Base-by-base conservation (phyloP, 2,329 filamentous ascomycete species). In the Apiospora pterosperma region DNA sequence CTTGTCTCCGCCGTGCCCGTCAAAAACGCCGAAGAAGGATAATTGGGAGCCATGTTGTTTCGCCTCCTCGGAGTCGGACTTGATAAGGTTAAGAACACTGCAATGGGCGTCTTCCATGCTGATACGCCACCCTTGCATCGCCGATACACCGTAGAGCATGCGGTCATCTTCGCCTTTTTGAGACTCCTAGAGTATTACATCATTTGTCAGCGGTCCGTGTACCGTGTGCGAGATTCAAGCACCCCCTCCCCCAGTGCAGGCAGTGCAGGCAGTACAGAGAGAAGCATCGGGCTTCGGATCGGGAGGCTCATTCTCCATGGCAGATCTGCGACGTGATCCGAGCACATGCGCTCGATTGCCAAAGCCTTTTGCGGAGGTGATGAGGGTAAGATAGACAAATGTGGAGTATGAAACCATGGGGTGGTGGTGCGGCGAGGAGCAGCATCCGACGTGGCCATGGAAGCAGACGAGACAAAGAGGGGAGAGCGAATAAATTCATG, bases 81-180 rank as follows among this genome's bases (percentile, higher is more conserved):
- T 83, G 74, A 96, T 88, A 71, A 98, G 88, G 79, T 98, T 92
- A 76, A 99, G 91, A 62, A 98, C 83, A 64, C 92, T 87, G 67
- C 92, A 92, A 82, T 99, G 96, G 69, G 96, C 90, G 78, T 99
- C 96, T 80, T 99, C 96, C 96, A 99, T 99, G 84, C 92, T 97
- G 82, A 99, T 98, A 82, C 96, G 92, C 96, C 96, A 99, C 84
- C 96, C 96, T 82, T 99, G 96, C 96, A 99, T 99, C 80, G 93
- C 93, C 70, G 96, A 99, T 70, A 98, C 89, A 76, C 96, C 96
- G 80, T 92, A 99, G 77, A 96, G 81, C 77, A 97, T 89, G 77
- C 92, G 90, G 70, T 97, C 93, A 92, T 98, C 94, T 82, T 93
- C 90, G 80, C 94, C 94, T 77, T 89, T 89, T 78, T 91, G 90